phyloP scores from a whole-genome alignment of 176 grass and related monocot species.

The Rhipidocladum racemiflorum region DNA sequence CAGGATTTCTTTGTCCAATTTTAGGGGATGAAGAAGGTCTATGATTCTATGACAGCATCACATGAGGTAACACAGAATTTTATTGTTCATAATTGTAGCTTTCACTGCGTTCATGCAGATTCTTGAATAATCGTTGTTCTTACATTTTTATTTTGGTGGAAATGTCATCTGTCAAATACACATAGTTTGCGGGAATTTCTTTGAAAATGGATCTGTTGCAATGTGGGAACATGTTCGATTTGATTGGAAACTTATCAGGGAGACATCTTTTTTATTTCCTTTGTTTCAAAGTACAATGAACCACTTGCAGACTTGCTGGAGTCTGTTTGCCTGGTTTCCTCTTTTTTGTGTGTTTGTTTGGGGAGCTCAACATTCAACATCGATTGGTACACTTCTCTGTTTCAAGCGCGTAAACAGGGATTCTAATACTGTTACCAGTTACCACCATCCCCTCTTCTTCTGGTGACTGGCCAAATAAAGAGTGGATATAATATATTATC shows the following conservation, averaged over 20 bases:
- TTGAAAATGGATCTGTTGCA: background rate
- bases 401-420: background rate
- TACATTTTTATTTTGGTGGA: background rate
- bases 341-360: background rate
- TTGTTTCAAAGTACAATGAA: background rate
- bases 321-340: background rate
- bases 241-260: background rate
- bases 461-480: background rate
- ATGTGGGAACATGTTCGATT: background rate
- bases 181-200: background rate
- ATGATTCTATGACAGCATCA: constrained; percentile 17
- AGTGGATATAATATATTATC: background rate
- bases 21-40: constrained; percentile 48
- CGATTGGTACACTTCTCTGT: too few relatives aligned
- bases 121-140: background rate
- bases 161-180: background rate
- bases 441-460: background rate
- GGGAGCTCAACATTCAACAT: too few relatives aligned
- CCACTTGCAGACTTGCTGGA: background rate
- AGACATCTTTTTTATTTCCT: background rate
- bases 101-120: background rate
- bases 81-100: background rate
- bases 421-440: background rate
- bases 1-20: constrained; percentile 52
- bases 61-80: constrained; percentile 35